These are phyloP conservation scores for Fusarium camptoceras DNA, from an alignment of 2,329 filamentous ascomycete genomes.

Conservation along the genomic window DNA sequence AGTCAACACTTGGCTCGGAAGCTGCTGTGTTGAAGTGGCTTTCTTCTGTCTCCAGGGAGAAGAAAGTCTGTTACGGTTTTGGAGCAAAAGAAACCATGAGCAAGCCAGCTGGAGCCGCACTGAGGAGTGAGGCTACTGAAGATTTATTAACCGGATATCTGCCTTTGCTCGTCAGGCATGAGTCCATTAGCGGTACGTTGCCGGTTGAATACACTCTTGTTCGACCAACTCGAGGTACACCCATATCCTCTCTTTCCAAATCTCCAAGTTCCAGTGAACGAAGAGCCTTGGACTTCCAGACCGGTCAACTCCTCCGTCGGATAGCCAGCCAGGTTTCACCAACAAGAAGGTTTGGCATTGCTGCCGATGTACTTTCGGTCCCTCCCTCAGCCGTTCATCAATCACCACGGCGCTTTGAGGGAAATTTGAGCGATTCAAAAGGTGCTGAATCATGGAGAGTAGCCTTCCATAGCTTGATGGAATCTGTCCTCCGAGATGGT, in stretches of 20 bases:
- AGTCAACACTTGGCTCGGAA: constrained; percentile 58
- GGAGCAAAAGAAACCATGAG: constrained; percentile 4
- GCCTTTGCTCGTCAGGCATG: constrained; percentile 57
- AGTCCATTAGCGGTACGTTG: constrained; percentile 45
- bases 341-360: constrained; percentile 60
- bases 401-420: constrained; percentile 37
- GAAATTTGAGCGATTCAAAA: constrained; percentile 40
- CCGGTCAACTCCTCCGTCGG: constrained; percentile 58
- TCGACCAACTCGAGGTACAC: constrained; percentile 52
- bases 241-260: constrained; percentile 52
- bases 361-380: constrained; percentile 44
- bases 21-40: constrained; percentile 61
- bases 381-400: constrained; percentile 30
- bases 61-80: constrained; percentile 13
- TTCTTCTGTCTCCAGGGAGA: constrained; percentile 39
- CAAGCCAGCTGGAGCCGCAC: background rate
- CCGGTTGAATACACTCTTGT: constrained; percentile 59
- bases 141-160: constrained; percentile 50
- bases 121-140: constrained; percentile 1
- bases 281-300: constrained; percentile 58
- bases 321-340: constrained; percentile 60
- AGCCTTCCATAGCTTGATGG: constrained; percentile 68
- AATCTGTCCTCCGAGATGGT: constrained; percentile 67
- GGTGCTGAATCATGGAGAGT: constrained; percentile 62
- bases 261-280: constrained; percentile 53